Conservation (phyloP, 371 early-diverging fungal species). For the Mortierella sp. region DNA sequence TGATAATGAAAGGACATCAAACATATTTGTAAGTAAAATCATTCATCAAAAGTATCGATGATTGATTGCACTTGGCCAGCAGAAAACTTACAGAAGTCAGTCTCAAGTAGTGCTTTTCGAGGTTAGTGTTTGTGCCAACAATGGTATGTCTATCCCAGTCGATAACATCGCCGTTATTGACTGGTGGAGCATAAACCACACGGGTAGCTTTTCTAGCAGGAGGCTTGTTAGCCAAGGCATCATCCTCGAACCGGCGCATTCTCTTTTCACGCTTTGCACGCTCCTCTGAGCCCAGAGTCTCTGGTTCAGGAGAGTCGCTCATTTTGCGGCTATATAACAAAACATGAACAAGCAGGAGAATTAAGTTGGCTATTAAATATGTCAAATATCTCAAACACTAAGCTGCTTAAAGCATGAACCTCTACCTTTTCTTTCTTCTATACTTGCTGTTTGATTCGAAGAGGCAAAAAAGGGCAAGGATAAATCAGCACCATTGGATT, state of each 20-base stretch:
- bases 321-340: conserved; percentile 1
- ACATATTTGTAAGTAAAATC: neutral
- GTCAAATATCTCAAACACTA: neutral
- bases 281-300: conserved; percentile 59
- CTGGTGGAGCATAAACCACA: conserved; percentile 26
- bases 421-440: conserved; percentile 12
- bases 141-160: conserved; percentile 87
- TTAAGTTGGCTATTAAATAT: neutral
- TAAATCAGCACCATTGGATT: neutral
- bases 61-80: too few species aligned
- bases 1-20: conserved; percentile 28
- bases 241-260: conserved; percentile 36
- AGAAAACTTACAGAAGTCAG: conserved; percentile 79
- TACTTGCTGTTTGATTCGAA: conserved; percentile 10
- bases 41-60: neutral
- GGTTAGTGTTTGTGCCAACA: conserved; percentile 84
- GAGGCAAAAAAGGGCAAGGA: neutral
- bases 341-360: neutral
- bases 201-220: conserved; percentile 19
- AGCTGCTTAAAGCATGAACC: too few species aligned
- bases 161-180: conserved; percentile 67
- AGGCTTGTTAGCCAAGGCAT: conserved; percentile 7
- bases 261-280: conserved; percentile 29
- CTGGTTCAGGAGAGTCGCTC: conserved; percentile 48
- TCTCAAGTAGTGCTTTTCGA: conserved; percentile 92